Base-by-base conservation (phyloP, 345 rosid species). In the Melaleuca alternifolia region DNA sequence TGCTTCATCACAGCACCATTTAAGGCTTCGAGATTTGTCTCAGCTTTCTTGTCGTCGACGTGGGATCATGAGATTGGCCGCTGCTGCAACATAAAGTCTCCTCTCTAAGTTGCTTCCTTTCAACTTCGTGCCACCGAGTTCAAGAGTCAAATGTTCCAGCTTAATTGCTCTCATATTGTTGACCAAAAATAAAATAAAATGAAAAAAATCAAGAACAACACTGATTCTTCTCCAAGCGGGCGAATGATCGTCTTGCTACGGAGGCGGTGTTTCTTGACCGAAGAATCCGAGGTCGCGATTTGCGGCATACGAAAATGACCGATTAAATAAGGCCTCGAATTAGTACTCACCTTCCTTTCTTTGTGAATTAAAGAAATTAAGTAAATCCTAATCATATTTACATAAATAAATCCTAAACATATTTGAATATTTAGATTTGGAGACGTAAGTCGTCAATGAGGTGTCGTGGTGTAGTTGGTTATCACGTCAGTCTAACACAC, bases 401-500 rank as follows among this genome's bases (percentile, higher is more conserved):
- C n/a, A 41, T 41, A 41, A 41, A 41, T 41, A 41, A 41, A 41
- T 41, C 41, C 41, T 41, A 41, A 41, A 2, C 41, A 41, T 41
- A 41, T n/a, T n/a, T n/a, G n/a, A n/a, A n/a, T n/a, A n/a, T n/a
- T n/a, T n/a, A n/a, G n/a, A n/a, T n/a, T n/a, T n/a, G n/a, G n/a
- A n/a, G n/a, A n/a, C n/a, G n/a, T n/a, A n/a, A n/a, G 4, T 41
- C 41, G 41, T 41, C 41, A 41, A 41, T 10, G 1, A 4, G 98
- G 99, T 95, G 91, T 95, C 96, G 95, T 95, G 97, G 98, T 96
- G 98, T 94, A 94, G 97, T 96, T 95, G 98, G 97, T 95, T 95
- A 96, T 95, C 97, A 96, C 97, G 96, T 94, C 97, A 94, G 96
- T 95, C 95, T 94, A 94, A 95, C 98, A 94, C 99, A 93, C 95